Evolutionary conservation across 257 asterid species (phyloP).

Genomic region (Nyctanthes arbortristis): DNA sequence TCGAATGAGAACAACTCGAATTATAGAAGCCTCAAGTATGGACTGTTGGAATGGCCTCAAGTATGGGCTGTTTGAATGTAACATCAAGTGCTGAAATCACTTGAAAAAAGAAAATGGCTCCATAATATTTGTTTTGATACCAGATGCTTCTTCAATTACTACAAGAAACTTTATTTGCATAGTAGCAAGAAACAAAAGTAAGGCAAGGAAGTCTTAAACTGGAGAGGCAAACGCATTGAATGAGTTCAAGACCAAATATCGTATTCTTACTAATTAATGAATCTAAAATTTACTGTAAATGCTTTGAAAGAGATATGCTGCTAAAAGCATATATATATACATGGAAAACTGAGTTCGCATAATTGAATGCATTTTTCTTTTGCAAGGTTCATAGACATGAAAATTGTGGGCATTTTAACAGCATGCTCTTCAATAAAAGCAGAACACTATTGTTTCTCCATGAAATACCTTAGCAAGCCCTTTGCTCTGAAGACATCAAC

Average conservation of each 20-base stretch:
- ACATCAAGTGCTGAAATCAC: not conserved
- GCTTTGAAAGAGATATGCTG: not conserved
- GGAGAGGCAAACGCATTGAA: not conserved
- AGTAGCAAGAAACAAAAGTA: not conserved
- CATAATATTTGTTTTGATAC: not conserved
- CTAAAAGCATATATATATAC: not conserved
- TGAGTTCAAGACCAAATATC: not conserved
- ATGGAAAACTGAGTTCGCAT: not conserved
- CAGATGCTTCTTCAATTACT: not conserved
- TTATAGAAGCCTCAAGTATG: not conserved
- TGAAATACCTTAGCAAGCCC: not conserved
- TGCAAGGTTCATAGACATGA: not conserved
- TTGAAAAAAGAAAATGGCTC: not conserved
- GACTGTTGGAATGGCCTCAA: not conserved
- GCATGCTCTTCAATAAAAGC: not conserved
- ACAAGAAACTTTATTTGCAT: not conserved
- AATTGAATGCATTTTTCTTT: not conserved
- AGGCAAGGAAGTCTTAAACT: not conserved
- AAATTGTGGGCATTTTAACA: not conserved
- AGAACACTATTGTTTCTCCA: not conserved
- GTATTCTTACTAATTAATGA: not conserved
- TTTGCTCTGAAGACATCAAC: not conserved
- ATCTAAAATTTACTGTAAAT: not conserved
- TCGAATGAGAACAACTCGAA: not conserved
- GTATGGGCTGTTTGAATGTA: too few species aligned